phyloP scores from a whole-genome alignment of 495 filamentous ascomycete species.

The Aspergillus ellipticus region DNA sequence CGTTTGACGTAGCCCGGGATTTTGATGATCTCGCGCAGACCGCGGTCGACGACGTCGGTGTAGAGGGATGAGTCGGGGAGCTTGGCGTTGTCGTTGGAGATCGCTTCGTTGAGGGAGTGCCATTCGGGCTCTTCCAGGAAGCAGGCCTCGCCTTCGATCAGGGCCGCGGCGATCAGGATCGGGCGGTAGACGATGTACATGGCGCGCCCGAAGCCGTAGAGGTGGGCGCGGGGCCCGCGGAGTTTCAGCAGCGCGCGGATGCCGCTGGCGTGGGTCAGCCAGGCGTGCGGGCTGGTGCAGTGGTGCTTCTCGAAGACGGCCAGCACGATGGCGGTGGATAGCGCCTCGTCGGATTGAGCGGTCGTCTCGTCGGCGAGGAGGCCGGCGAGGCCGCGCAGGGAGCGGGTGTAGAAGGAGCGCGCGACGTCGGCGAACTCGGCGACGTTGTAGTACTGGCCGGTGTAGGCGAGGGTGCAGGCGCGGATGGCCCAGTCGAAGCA shows the following conservation, averaged over 20 bases:
- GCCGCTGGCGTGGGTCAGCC: conserved; percentile 36
- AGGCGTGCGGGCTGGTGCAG: conserved; percentile 28
- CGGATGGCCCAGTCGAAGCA: conserved; percentile 29
- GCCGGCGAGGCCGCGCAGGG: conserved; percentile 19
- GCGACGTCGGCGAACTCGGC: conserved; percentile 14
- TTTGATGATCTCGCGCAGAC: conserved; percentile 24
- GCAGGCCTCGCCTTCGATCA: conserved; percentile 26
- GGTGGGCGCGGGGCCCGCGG: conserved; percentile 29
- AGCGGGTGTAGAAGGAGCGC: conserved; percentile 21
- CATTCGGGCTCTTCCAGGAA: conserved; percentile 34
- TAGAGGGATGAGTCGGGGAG: conserved; percentile 27
- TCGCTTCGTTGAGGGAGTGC: conserved; percentile 27
- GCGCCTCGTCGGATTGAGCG: conserved; percentile 26
- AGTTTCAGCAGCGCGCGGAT: conserved; percentile 30
- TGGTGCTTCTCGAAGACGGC: conserved; percentile 34
- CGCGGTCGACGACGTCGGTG: conserved; percentile 28
- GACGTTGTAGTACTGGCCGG: conserved; percentile 22
- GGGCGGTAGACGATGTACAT: conserved; percentile 34
- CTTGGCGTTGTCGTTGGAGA: conserved; percentile 28
- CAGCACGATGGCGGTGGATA: conserved; percentile 27
- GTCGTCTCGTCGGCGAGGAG: conserved; percentile 15
- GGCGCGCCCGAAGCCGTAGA: conserved; percentile 29
- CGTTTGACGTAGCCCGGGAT: conserved; percentile 27
- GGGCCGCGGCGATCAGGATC: conserved; percentile 27
- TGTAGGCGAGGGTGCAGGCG: conserved; percentile 25